phyloP scores from a whole-genome alignment of 116 monocot genomes.

The Cymodocea nodosa region DNA sequence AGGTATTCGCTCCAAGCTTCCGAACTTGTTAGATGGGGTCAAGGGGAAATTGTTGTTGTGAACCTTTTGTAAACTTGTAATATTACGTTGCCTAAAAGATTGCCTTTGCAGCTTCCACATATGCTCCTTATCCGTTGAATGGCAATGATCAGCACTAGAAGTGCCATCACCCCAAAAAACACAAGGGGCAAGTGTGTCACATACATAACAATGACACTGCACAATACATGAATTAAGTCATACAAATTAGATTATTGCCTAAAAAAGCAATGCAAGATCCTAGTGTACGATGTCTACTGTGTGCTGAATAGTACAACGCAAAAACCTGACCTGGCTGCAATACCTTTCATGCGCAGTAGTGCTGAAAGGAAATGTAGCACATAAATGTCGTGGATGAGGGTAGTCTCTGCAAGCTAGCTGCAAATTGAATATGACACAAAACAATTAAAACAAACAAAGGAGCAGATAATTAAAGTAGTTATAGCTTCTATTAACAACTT shows the following conservation, averaged over 20 bases:
- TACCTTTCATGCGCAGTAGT: conserved; percentile 38
- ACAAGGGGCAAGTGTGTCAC: conserved; percentile 70
- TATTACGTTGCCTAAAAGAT: conserved; percentile 10
- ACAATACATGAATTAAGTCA: neutral
- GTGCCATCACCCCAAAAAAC: conserved; percentile 35
- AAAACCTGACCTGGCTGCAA: conserved; percentile 5
- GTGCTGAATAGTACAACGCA: neutral
- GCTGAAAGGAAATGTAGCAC: conserved; percentile 54
- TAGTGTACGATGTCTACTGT: neutral
- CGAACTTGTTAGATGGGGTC: neutral
- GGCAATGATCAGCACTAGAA: conserved; percentile 41
- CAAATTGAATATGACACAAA: neutral
- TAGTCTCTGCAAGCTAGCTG: conserved; percentile 76
- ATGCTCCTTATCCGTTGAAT: conserved; percentile 54
- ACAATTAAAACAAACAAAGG: neutral
- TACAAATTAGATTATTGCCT: too few relatives aligned
- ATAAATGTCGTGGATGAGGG: conserved; percentile 60
- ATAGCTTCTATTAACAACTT: neutral
- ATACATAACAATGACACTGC: conserved; percentile 95
- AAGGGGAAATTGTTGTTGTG: neutral
- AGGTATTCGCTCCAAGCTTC: neutral
- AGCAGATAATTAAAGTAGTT: neutral
- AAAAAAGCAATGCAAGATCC: too few relatives aligned
- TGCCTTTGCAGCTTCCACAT: conserved; percentile 44
- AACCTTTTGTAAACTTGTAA: neutral